phyloP scores from a whole-genome alignment of 2,329 filamentous ascomycete species.

The Hymenoscyphus salicellus region DNA sequence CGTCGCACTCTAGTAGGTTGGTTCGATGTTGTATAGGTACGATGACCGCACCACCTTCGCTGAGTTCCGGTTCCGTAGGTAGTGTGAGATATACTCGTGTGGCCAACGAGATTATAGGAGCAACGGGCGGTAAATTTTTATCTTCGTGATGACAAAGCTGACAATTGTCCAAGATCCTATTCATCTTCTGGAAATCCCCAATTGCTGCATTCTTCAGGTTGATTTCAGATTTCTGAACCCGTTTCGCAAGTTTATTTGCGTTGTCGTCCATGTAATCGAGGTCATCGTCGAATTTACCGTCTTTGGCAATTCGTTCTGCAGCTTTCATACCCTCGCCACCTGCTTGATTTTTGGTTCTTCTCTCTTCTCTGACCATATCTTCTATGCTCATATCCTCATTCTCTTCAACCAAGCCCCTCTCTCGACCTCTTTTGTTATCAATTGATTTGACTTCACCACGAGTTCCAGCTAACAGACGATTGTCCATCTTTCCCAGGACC shows the following conservation, averaged over 20 bases:
- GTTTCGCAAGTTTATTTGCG: slow-evolving; percentile 80
- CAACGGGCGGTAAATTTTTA: slow-evolving; percentile 67
- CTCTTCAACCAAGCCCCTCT: slow-evolving; percentile 80
- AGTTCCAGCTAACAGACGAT: slow-evolving; percentile 75
- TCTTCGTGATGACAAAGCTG: slow-evolving; percentile 93
- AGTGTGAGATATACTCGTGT: slow-evolving; percentile 87
- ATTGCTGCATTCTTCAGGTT: slow-evolving; percentile 87
- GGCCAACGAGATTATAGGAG: slow-evolving; percentile 80
- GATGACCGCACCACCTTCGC: slow-evolving; percentile 78
- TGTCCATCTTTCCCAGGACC: slow-evolving; percentile 84
- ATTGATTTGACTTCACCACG: slow-evolving; percentile 73
- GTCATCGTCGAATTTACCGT: slow-evolving; percentile 84
- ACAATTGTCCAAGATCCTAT: slow-evolving; percentile 79
- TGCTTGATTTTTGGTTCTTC: slow-evolving; percentile 72
- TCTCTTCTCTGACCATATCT: slow-evolving; percentile 95
- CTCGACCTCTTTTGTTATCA: slow-evolving; percentile 75
- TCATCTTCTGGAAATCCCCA: slow-evolving; percentile 84
- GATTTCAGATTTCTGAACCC: slow-evolving; percentile 82
- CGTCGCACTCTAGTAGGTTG: slow-evolving; percentile 95
- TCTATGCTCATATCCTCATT: slow-evolving; percentile 96
- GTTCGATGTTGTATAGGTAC: slow-evolving; percentile 81
- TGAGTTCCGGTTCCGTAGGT: slow-evolving; percentile 84
- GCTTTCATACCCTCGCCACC: slow-evolving; percentile 79
- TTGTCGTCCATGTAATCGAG: slow-evolving; percentile 98
- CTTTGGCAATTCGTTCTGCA: slow-evolving; percentile 91